A percentile compares a stretch with the other conserved stretches of the same genome.
Evolutionary conservation across 2,329 filamentous ascomycete genomes (phyloP).

Genomic region (Clonostachys sp.): DNA sequence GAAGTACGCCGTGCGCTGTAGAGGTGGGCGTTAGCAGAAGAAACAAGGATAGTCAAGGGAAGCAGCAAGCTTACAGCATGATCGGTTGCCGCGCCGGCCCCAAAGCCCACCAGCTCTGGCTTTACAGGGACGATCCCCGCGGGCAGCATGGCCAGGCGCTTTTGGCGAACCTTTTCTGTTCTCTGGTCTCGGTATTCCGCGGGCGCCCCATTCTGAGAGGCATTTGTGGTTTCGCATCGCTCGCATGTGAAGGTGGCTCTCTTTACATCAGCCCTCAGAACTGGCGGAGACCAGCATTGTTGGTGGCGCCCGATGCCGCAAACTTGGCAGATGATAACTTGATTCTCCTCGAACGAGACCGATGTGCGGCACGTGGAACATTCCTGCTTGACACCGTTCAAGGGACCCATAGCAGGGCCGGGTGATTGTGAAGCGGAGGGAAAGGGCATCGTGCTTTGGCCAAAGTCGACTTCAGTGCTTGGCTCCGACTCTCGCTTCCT

Average conservation of each 20-base stretch:
- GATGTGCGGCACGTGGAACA: too few relatives aligned
- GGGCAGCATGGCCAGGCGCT: slow-evolving; percentile 22
- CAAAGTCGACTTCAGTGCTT: slow-evolving; percentile 17
- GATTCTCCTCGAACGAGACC: too few relatives aligned
- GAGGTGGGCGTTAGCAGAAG: background rate
- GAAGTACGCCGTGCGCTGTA: slow-evolving; percentile 33
- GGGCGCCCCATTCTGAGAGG: too few relatives aligned
- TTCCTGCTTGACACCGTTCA: too few relatives aligned
- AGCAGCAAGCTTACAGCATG: slow-evolving; percentile 19
- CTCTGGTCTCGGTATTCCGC: slow-evolving; percentile 8
- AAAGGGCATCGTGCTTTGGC: slow-evolving; percentile 19
- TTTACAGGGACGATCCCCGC: slow-evolving; percentile 23
- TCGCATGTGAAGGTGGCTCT: background rate
- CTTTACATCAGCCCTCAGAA: background rate
- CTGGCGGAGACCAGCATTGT: too few relatives aligned
- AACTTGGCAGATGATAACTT: too few relatives aligned
- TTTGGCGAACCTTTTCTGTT: slow-evolving; percentile 22
- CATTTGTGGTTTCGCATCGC: background rate
- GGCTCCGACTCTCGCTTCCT: slow-evolving; percentile 16
- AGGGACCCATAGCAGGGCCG: too few relatives aligned
- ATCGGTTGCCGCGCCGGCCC: slow-evolving; percentile 22
- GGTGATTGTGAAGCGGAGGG: background rate
- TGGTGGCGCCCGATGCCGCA: too few relatives aligned
- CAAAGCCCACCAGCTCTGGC: slow-evolving; percentile 30
- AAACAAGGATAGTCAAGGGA: background rate